These are phyloP conservation scores for Knufia fluminis DNA, from an alignment of 2,329 filamentous ascomycete species.

Conservation along the genomic window DNA sequence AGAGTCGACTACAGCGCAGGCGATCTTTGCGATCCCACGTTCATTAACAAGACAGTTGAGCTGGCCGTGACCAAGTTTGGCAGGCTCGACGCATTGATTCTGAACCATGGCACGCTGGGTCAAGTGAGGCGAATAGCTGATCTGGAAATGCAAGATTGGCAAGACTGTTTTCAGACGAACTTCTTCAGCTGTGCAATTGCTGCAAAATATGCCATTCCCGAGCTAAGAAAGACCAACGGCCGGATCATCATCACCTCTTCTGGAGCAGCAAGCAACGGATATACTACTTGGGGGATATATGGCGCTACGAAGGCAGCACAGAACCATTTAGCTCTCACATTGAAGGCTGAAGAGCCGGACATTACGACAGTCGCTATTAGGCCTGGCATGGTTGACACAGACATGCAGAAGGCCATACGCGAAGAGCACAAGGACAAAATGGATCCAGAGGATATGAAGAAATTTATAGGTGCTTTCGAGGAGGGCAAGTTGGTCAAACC, in stretches of 20 bases:
- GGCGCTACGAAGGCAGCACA: slow-evolving; percentile 74
- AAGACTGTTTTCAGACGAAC: slow-evolving; percentile 67
- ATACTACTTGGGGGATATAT: slow-evolving; percentile 69
- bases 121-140: slow-evolving; percentile 64
- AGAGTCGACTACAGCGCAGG: slow-evolving; percentile 49
- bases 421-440: slow-evolving; percentile 57
- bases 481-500: slow-evolving; percentile 66
- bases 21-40: slow-evolving; percentile 45
- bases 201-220: slow-evolving; percentile 55
- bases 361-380: slow-evolving; percentile 64
- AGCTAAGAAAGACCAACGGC: slow-evolving; percentile 59
- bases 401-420: slow-evolving; percentile 78
- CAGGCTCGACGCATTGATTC: slow-evolving; percentile 65
- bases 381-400: slow-evolving; percentile 77
- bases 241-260: slow-evolving; percentile 71
- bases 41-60: slow-evolving; percentile 54
- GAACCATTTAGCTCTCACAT: slow-evolving; percentile 66
- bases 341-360: slow-evolving; percentile 66
- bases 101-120: slow-evolving; percentile 80
- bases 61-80: slow-evolving; percentile 60
- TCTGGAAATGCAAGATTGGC: slow-evolving; percentile 64
- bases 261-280: slow-evolving; percentile 59
- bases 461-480: slow-evolving; percentile 62
- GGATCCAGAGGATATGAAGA: slow-evolving; percentile 48
- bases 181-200: slow-evolving; percentile 68